These are phyloP conservation scores for Botrytis aclada DNA, from an alignment of 2,329 filamentous ascomycete species.

Conservation along the genomic window DNA sequence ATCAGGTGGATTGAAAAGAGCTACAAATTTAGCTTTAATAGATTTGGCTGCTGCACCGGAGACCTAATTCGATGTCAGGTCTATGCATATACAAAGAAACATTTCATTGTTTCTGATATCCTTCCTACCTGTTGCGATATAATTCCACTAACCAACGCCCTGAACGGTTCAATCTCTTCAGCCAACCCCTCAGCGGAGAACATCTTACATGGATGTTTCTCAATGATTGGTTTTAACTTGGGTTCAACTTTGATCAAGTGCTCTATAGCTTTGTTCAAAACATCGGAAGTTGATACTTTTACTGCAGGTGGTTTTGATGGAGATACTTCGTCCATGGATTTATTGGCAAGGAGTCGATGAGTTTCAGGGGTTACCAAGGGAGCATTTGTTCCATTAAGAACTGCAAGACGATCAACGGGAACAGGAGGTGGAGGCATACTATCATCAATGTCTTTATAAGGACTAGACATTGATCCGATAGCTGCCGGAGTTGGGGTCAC, in stretches of 20 bases:
- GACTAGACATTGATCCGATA: slow-evolving; percentile 46
- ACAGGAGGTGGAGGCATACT: slow-evolving; percentile 27
- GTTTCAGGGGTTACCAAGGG: slow-evolving; percentile 69
- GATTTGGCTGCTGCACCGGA: slow-evolving; percentile 86
- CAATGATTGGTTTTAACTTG: slow-evolving; percentile 68
- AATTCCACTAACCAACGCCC: slow-evolving; percentile 77
- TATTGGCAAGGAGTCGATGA: slow-evolving; percentile 57
- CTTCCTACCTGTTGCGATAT: slow-evolving; percentile 78
- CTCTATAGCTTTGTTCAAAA: slow-evolving; percentile 72
- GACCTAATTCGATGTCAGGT: slow-evolving; percentile 46
- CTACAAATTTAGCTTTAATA: slow-evolving; percentile 82
- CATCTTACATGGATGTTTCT: slow-evolving; percentile 70
- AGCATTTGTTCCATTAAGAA: slow-evolving; percentile 65
- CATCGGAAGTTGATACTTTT: slow-evolving; percentile 58
- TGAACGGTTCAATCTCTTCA: slow-evolving; percentile 85
- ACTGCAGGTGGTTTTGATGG: slow-evolving; percentile 47
- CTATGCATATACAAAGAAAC: background rate
- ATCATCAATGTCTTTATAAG: slow-evolving; percentile 43
- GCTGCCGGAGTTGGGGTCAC: slow-evolving; percentile 49
- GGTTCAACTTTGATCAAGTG: slow-evolving; percentile 73
- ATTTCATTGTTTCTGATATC: background rate
- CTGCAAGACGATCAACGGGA: slow-evolving; percentile 51
- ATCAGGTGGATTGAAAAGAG: slow-evolving; percentile 57
- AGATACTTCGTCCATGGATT: slow-evolving; percentile 51
- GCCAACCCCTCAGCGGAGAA: slow-evolving; percentile 81